Conservation (phyloP, 345 rosid species). For the Camelina laxa region DNA sequence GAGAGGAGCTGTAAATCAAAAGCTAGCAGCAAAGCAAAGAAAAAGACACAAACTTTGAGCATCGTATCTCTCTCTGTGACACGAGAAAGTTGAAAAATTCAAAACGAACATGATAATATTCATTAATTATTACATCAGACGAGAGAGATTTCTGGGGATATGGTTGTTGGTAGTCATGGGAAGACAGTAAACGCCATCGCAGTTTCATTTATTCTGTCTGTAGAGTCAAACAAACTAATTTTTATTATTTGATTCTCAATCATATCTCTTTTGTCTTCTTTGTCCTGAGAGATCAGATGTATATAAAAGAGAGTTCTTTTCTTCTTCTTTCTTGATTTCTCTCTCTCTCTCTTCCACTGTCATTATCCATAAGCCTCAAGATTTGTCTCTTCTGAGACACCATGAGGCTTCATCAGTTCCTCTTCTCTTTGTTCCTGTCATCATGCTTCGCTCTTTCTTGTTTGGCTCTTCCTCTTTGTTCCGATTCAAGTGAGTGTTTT, state of each 20-base stretch:
- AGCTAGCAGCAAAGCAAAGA: constrained; percentile 28
- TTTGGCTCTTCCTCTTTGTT: constrained; percentile 66
- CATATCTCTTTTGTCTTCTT: constrained; percentile 25
- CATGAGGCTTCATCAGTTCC: constrained; percentile 52
- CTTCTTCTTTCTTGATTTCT: constrained; percentile 17
- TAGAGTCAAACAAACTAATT: constrained; percentile 39
- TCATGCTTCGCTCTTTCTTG: constrained; percentile 52
- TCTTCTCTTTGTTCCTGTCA: constrained; percentile 49
- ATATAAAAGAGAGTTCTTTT: constrained; percentile 5
- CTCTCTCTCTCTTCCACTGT: constrained; percentile 31
- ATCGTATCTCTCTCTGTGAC: constrained; percentile 9
- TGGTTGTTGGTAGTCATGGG: constrained; percentile 45
- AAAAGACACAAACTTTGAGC: constrained; percentile 22
- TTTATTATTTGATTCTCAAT: constrained; percentile 1
- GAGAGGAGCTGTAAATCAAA: constrained; percentile 19
- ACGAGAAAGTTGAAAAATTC: constrained; percentile 39
- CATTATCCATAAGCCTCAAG: constrained; percentile 31
- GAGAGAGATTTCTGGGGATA: constrained; percentile 37
- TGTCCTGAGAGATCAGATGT: constrained; percentile 31
- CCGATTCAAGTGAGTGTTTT: constrained; percentile 63
- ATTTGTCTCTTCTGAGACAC: constrained; percentile 40
- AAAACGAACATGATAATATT: constrained; percentile 24
- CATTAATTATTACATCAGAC: constrained; percentile 14
- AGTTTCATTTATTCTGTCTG: constrained; percentile 40
- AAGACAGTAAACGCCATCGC: constrained; percentile 42